These are phyloP conservation scores for Aegilops umbellulata DNA, from an alignment of 176 grass and related monocot species.

Conservation along the genomic window DNA sequence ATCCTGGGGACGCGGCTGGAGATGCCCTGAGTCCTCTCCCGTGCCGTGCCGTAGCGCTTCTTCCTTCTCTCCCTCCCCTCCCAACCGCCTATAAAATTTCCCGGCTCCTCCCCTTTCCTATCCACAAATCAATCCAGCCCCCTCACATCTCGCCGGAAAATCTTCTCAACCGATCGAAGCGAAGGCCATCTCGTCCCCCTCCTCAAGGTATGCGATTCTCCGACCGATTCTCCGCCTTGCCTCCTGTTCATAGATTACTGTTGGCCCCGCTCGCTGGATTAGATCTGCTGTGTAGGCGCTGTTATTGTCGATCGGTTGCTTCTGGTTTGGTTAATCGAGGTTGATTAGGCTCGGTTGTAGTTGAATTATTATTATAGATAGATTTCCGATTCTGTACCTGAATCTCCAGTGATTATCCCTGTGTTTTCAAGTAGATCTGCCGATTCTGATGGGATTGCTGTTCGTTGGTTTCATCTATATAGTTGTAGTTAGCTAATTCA, in stretches of 20 bases:
- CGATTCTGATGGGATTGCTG: neutral
- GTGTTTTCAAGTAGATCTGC: no score
- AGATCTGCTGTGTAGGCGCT: neutral
- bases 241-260: no score
- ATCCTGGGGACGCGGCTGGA: no score
- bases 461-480: neutral
- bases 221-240: neutral
- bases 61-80: neutral
- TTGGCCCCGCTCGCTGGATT: neutral
- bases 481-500: no score
- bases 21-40: no score
- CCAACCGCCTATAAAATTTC: neutral
- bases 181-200: neutral
- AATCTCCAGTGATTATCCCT: no score
- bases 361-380: no score
- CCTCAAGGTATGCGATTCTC: slow-evolving; percentile 23
- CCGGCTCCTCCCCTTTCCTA: neutral
- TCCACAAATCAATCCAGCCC: neutral
- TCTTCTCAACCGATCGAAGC: neutral
- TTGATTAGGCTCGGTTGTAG: no score
- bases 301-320: neutral
- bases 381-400: no score
- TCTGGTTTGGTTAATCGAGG: no score
- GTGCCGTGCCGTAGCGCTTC: neutral
- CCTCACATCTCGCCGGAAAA: neutral